These are phyloP conservation scores for Wallacemonas sp. DNA, from an alignment of 208 protist genomes.

Conservation along the genomic window DNA sequence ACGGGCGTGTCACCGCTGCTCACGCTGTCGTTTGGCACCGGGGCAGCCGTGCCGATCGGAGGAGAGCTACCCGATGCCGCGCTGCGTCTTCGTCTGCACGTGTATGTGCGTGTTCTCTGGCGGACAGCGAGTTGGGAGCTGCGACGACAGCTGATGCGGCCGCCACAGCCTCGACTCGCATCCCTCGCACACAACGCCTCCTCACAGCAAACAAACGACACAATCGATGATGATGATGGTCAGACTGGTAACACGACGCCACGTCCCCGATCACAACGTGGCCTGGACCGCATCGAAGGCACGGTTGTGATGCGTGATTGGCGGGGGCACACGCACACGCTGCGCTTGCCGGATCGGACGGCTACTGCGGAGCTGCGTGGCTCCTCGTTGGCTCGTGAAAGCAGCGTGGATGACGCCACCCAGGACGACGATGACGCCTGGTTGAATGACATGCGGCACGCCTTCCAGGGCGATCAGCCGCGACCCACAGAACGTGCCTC, in stretches of 20 bases:
- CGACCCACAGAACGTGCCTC: no score
- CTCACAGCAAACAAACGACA: no score
- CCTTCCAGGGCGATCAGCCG: not conserved
- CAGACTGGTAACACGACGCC: no score
- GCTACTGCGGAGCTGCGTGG: no score
- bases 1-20: constrained; percentile 21
- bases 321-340: not conserved
- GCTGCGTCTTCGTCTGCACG: constrained; percentile 32
- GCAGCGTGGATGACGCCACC: not conserved
- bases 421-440: constrained; percentile 1
- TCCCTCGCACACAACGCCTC: no score
- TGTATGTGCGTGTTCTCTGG: constrained; percentile 27
- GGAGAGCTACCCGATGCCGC: constrained; percentile 21
- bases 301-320: no score
- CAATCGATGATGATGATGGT: no score
- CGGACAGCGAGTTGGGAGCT: constrained; percentile 3
- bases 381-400: no score
- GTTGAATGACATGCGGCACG: not conserved
- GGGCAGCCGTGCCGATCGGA: constrained; percentile 18
- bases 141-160: constrained; percentile 6
- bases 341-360: no score
- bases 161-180: not conserved
- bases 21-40: constrained; percentile 37
- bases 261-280: no score
- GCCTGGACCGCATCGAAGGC: no score